These are phyloP conservation scores for Zymoseptoria passerinii DNA, from an alignment of 2,329 filamentous ascomycete genomes.

Conservation along the genomic window DNA sequence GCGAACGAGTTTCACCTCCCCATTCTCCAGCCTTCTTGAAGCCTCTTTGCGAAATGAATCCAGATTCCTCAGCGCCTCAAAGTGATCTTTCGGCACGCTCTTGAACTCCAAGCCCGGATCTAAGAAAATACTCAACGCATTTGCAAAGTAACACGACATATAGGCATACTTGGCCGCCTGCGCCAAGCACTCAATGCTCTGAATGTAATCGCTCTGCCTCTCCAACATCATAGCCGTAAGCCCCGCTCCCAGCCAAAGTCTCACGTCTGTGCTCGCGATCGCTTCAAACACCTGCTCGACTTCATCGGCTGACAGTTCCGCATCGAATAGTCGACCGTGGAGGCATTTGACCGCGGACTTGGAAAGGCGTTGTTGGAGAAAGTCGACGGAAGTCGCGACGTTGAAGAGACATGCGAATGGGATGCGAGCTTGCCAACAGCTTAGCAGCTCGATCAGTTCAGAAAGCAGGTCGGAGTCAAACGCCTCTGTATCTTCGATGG, in stretches of 20 bases:
- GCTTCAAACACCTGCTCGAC: slow-evolving; percentile 65
- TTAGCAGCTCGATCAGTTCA: slow-evolving; percentile 61
- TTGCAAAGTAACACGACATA: slow-evolving; percentile 80
- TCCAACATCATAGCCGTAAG: slow-evolving; percentile 58
- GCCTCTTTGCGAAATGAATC: slow-evolving; percentile 54
- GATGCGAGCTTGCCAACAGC: slow-evolving; percentile 65
- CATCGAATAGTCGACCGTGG: slow-evolving; percentile 67
- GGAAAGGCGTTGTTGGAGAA: slow-evolving; percentile 65
- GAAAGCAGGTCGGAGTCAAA: slow-evolving; percentile 67
- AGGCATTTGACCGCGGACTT: slow-evolving; percentile 60
- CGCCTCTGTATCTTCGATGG: slow-evolving; percentile 74
- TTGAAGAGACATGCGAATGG: slow-evolving; percentile 71
- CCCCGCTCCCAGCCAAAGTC: slow-evolving; percentile 55
- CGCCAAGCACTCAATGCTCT: slow-evolving; percentile 64
- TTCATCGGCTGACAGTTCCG: slow-evolving; percentile 62
- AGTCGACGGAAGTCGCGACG: slow-evolving; percentile 71
- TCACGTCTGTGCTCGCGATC: slow-evolving; percentile 49
- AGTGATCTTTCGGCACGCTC: slow-evolving; percentile 50
- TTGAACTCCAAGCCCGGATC: slow-evolving; percentile 29
- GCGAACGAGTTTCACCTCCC: slow-evolving; percentile 32
- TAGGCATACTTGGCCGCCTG: slow-evolving; percentile 60
- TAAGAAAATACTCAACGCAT: slow-evolving; percentile 60
- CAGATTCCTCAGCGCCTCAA: slow-evolving; percentile 59
- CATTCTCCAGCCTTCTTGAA: slow-evolving; percentile 22
- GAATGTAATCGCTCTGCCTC: slow-evolving; percentile 67